phyloP scores from a whole-genome alignment of 1,284 basidiomycete species.

The Prillingera fragicola region DNA sequence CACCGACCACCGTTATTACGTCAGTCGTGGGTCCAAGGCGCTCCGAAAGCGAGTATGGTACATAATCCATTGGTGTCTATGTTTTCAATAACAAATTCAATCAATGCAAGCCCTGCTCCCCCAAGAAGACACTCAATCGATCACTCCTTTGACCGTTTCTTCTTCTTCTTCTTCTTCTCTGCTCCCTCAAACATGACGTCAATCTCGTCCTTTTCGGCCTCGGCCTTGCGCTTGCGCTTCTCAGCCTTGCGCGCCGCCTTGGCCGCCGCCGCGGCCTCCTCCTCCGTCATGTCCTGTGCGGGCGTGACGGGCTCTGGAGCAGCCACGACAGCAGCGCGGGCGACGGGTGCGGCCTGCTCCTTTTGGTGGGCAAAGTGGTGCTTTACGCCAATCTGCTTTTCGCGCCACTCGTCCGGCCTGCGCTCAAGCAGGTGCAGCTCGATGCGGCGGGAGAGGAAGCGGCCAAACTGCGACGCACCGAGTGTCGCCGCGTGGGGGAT shows the following conservation, averaged over 20 bases:
- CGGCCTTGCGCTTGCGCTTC: constrained; percentile 16
- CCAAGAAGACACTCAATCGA: too few species aligned
- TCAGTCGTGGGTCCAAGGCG: too few species aligned
- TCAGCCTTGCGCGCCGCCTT: constrained; percentile 1
- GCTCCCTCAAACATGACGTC: constrained; percentile 29
- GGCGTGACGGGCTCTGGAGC: constrained; percentile 3
- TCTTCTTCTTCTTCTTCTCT: constrained; percentile 27
- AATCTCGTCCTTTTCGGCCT: constrained; percentile 31
- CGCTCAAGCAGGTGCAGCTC: constrained; percentile 72
- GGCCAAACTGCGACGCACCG: constrained; percentile 71
- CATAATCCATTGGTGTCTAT: too few species aligned
- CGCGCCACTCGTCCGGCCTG: constrained; percentile 75
- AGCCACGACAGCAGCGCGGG: not conserved
- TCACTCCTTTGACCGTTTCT: too few species aligned
- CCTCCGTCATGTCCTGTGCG: not conserved
- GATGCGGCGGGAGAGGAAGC: constrained; percentile 73
- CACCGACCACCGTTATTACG: too few species aligned
- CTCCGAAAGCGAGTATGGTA: too few species aligned
- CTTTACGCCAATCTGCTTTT: constrained; percentile 49
- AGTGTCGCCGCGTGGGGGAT: constrained; percentile 65
- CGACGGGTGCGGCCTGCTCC: constrained; percentile 12
- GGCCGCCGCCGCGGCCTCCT: constrained; percentile 3
- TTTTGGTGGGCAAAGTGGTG: constrained; percentile 47
- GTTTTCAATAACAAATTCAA: too few species aligned
- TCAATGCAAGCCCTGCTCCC: too few species aligned